phyloP scores from a whole-genome alignment of 352 stramenopile genomes.

The Phytopythium delawarense region DNA sequence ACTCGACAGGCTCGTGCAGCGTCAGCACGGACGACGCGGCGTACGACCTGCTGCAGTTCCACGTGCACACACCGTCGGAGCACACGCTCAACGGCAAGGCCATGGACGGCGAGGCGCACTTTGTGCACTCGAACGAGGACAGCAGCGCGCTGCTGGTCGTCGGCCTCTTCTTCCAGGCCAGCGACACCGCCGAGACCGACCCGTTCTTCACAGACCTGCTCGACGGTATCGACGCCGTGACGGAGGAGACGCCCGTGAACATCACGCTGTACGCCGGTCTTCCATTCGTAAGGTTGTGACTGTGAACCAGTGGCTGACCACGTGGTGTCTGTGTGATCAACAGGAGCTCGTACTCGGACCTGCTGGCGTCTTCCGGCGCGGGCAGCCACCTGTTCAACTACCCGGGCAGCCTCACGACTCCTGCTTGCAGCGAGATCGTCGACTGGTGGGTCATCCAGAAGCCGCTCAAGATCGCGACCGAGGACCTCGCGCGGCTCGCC shows the following conservation, averaged over 20 bases:
- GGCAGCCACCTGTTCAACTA: conserved; percentile 49
- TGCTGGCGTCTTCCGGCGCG: conserved; percentile 14
- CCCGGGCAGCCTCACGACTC: conserved; percentile 59
- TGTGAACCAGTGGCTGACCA: too few relatives aligned
- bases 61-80: conserved; percentile 42
- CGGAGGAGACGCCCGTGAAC: conserved; percentile 12
- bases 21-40: background rate
- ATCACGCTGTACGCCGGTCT: conserved; percentile 26
- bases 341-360: conserved; percentile 30
- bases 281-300: too few relatives aligned
- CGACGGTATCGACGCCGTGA: conserved; percentile 27
- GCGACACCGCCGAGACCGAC: conserved; percentile 12
- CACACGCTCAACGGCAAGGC: conserved; percentile 36
- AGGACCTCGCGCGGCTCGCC: conserved; percentile 30
- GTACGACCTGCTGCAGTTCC: conserved; percentile 36
- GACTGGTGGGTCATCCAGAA: conserved; percentile 64
- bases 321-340: background rate
- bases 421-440: conserved; percentile 41
- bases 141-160: conserved; percentile 29
- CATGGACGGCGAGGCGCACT: conserved; percentile 32
- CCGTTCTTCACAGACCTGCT: conserved; percentile 28
- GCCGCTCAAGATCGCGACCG: conserved; percentile 34
- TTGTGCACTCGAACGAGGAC: conserved; percentile 29
- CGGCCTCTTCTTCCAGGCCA: conserved; percentile 25
- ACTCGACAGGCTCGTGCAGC: too few relatives aligned